Percentiles rank a stretch among this genome's conserved stretches.
Evolutionary conservation across 345 rosid genomes (phyloP).

Genomic region (Syzygium jambos): DNA sequence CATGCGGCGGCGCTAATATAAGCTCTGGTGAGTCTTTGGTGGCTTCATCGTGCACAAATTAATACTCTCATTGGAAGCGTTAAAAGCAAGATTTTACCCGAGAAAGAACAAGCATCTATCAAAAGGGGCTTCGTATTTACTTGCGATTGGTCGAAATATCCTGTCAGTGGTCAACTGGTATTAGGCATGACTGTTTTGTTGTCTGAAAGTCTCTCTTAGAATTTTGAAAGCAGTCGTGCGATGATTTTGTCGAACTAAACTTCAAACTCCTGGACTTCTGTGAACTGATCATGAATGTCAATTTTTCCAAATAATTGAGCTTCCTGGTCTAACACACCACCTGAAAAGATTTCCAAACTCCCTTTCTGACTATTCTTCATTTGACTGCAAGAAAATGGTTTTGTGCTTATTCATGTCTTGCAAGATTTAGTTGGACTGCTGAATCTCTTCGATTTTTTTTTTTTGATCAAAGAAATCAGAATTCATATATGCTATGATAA

Average conservation of each 20-base stretch:
- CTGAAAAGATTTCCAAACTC: not conserved
- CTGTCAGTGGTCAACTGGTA: not conserved
- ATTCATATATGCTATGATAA: not conserved
- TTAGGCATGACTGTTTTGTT: not conserved
- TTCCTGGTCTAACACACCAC: not conserved
- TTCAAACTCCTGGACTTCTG: not conserved
- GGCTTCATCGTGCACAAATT: not conserved
- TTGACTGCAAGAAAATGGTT: not conserved
- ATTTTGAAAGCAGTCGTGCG: not conserved
- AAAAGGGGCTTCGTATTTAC: not conserved
- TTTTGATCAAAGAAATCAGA: not conserved
- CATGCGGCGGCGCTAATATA: slow-evolving; percentile 57
- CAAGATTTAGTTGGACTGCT: not conserved
- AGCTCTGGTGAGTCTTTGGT: slow-evolving; percentile 56
- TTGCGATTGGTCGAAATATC: not conserved
- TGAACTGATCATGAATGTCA: not conserved
- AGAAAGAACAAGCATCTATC: not conserved
- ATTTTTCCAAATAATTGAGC: not conserved
- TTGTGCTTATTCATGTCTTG: not conserved
- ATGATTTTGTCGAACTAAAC: not conserved
- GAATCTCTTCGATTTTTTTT: not conserved
- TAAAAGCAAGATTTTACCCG: not conserved
- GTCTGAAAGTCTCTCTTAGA: not conserved
- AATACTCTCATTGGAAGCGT: not conserved
- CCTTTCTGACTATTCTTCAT: not conserved